A percentile compares a stretch with the other conserved stretches of the same genome.
Conservation (phyloP, 495 filamentous ascomycete genomes). For the Trichoderma reesei region DNA sequence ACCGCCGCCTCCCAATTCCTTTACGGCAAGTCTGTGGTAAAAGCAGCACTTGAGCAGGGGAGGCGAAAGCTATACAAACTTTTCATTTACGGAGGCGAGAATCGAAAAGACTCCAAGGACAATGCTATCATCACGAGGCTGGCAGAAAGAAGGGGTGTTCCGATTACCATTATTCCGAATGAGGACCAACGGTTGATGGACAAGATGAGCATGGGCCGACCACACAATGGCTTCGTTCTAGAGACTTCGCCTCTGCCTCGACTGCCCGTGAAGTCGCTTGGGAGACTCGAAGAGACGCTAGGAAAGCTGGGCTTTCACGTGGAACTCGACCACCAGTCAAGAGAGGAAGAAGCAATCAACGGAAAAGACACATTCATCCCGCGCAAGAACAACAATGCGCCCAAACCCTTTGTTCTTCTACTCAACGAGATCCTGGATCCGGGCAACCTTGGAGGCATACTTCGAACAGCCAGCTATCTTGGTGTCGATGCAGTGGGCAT, state of each 20-base stretch:
- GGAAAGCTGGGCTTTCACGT: slow-evolving; percentile 43
- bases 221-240: slow-evolving; percentile 85
- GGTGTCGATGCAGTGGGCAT: slow-evolving; percentile 69
- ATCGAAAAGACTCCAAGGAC: slow-evolving; percentile 30
- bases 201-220: slow-evolving; percentile 70
- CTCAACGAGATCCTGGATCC: slow-evolving; percentile 81
- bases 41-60: slow-evolving; percentile 61
- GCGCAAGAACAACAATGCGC: slow-evolving; percentile 29
- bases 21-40: slow-evolving; percentile 74
- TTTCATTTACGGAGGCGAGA: slow-evolving; percentile 58
- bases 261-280: slow-evolving; percentile 55
- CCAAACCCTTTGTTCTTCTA: slow-evolving; percentile 70
- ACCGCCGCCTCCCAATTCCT: slow-evolving; percentile 85
- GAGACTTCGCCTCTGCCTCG: slow-evolving; percentile 78
- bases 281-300: slow-evolving; percentile 30
- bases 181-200: slow-evolving; percentile 58
- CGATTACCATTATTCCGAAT: slow-evolving; percentile 38
- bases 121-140: slow-evolving; percentile 44
- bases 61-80: slow-evolving; percentile 73
- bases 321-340: slow-evolving; percentile 54
- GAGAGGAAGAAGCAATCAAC: slow-evolving; percentile 63
- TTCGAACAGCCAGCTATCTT: slow-evolving; percentile 77
- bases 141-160: slow-evolving; percentile 46
- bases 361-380: slow-evolving; percentile 38
- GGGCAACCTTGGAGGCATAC: slow-evolving; percentile 81